These are phyloP conservation scores for Digitaria exilis DNA, from an alignment of 202 grass and related monocot genomes.

Conservation along the genomic window DNA sequence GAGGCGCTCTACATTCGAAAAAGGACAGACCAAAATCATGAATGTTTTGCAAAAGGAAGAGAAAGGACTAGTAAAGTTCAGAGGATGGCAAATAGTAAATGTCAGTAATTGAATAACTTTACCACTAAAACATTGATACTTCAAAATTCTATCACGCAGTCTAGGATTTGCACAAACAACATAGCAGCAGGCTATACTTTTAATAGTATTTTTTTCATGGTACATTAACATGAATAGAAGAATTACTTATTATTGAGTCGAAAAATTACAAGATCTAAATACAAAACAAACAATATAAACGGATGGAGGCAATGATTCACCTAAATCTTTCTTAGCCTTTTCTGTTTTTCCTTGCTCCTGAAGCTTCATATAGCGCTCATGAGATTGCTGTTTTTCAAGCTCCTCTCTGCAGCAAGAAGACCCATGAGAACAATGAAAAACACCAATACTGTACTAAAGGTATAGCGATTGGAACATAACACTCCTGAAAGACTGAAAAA, in stretches of 20 bases:
- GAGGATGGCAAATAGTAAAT: background rate
- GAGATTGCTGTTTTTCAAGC: conserved; percentile 74
- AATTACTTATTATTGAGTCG: background rate
- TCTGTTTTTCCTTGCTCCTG: conserved; percentile 93
- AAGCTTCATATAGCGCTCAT: conserved; percentile 76
- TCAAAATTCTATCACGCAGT: background rate
- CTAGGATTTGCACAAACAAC: background rate
- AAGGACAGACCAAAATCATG: conserved; percentile 1
- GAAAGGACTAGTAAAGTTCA: background rate
- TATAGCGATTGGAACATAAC: background rate
- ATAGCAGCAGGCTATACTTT: background rate
- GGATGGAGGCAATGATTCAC: conserved; percentile 34
- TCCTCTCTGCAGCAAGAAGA: conserved; percentile 60
- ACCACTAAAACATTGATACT: background rate
- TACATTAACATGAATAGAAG: background rate
- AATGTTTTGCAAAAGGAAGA: background rate
- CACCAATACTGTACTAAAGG: background rate
- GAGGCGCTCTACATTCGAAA: conserved; percentile 62
- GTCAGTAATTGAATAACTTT: conserved; percentile 7
- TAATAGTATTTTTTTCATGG: background rate
- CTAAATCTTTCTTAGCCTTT: conserved; percentile 89
- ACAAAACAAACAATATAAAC: background rate
- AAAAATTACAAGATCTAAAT: background rate
- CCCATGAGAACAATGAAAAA: background rate
- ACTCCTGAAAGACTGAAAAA: background rate